Base-by-base conservation (phyloP, 257 asterid genomes). In the Perilla frutescens region DNA sequence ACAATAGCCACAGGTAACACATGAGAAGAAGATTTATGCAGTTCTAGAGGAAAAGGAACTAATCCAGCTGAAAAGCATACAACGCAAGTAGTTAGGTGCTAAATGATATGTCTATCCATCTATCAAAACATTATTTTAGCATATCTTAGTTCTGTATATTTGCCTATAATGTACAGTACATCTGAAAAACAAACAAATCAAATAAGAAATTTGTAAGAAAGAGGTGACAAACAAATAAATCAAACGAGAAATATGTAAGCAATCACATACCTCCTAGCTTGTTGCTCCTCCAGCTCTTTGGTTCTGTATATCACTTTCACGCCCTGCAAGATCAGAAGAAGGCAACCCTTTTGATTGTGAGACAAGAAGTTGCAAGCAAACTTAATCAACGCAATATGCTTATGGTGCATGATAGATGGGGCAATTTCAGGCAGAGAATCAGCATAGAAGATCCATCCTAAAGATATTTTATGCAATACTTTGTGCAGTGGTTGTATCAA, bases 281-380 rank as follows among this genome's bases (percentile, higher is more conserved):
- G 98, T 78, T 87, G 91, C 84, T 90, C 97, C 86, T 92, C 98
- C 45, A 92, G 96, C 80, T 92, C 96, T 82, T 84, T 90, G 76
- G 97, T 92, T 87, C 98, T 87, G 88, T 90, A 90, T 60, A 92
- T 81, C 78, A 92, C 90, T 88, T 86, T 88, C 76, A 92, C 98
- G 45, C 97, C 97, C 98, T 92, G 90, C 75, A 83, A 66, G 26
- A 47, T 68, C 43, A 62, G 68, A 69, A 50, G 68, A 57, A 57
- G 59, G 48, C 47, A 60, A 76, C 8, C 74, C 55, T 71, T 37
- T 34, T 76, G 68, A 62, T 47, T 47, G 13, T 48, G 67, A 50
- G 53, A 68, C 62, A 75, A 15, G 41, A 43, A 20, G 39, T 41
- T 26, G 26, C 32, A 62, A 14, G 15, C 54, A 62, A 15, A 26